phyloP scores from a whole-genome alignment of 2,329 filamentous ascomycete genomes.

The Paraconiothyrium sp. region DNA sequence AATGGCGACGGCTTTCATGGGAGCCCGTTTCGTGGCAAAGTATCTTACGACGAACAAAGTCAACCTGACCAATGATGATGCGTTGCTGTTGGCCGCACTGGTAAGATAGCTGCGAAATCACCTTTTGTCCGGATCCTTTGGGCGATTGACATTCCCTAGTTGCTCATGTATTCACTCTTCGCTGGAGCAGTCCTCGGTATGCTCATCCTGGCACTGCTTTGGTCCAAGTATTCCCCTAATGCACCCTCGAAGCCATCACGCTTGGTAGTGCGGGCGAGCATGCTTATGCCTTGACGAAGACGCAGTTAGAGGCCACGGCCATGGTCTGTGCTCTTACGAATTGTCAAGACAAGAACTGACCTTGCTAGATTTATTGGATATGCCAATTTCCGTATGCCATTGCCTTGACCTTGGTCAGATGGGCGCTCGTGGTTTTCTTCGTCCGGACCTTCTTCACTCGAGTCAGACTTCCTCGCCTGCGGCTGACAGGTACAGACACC shows the following conservation, averaged over 20 bases:
- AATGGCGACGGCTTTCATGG: conserved; percentile 29
- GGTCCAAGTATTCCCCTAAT: conserved; percentile 19
- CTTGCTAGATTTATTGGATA: conserved; percentile 33
- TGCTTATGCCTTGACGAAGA: conserved; percentile 13
- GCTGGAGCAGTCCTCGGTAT: conserved; percentile 28
- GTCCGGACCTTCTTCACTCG: conserved; percentile 35
- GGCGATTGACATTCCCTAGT: conserved; percentile 19
- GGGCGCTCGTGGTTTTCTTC: conserved; percentile 38
- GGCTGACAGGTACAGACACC: conserved; percentile 29
- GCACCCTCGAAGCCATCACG: conserved; percentile 22
- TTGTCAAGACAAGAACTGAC: conserved; percentile 16
- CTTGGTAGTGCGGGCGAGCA: conserved; percentile 28
- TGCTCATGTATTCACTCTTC: conserved; percentile 29
- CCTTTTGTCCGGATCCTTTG: too few species aligned
- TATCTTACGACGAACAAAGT: conserved; percentile 21
- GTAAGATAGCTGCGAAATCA: conserved; percentile 13
- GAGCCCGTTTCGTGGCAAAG: conserved; percentile 33
- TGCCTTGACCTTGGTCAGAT: conserved; percentile 29
- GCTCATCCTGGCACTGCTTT: conserved; percentile 9
- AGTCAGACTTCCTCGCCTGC: conserved; percentile 26
- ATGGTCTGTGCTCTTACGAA: conserved; percentile 20
- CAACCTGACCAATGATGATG: conserved; percentile 33
- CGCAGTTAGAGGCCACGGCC: conserved; percentile 26
- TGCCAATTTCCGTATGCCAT: conserved; percentile 32
- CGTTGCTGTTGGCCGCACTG: conserved; percentile 31